Base-by-base conservation (phyloP, 2,329 filamentous ascomycete species). In the Triangularia setosa region DNA sequence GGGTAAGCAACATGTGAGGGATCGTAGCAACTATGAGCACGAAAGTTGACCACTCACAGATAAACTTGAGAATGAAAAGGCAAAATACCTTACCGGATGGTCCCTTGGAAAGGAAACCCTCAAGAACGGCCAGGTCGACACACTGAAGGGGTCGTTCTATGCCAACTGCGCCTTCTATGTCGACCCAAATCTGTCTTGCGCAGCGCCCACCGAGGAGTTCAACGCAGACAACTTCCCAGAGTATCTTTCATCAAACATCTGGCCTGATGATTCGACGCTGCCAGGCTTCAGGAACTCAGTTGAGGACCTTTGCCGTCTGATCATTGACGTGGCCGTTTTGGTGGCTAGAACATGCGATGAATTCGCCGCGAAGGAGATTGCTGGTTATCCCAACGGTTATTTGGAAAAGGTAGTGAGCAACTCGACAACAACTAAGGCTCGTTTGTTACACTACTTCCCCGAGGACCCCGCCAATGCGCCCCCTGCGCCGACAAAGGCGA, bases 401-500 rank as follows among this genome's bases (percentile, higher is more conserved):
- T 81, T 99, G 3, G 92, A 97, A 79, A 87, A 87, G 61, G 91
- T 98, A 5, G 94, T 99, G 57, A 87, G 87, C 75, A 90, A 87
- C 0, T 97, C 92, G 58, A 89, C 88, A 33, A 96, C 91, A 0
- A 97, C 92, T 40, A 98, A 99, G 78, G 95, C 95, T 1, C 83
- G 95, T 12, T 81, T 99, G 27, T 79, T 98, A 71, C 95, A 99
- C 79, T 99, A 99, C 78, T 98, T 93, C 72, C 94, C 94, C 1
- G 83, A 83, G 73, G 79, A 77, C 23, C 73, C 75, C 9, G 35
- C 65, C 35, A 57, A 58, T 3, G 72, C 73, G 16, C 71, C 73
- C 21, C 69, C 76, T 14, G 71, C 72, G 16, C 73, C 67, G 30
- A 60, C 58, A 44, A 61, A 66, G 54, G 60, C 75, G 16, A 72